phyloP scores from a whole-genome alignment of 192 early-diverging fungal genomes.

The Funneliformis mosseae region DNA sequence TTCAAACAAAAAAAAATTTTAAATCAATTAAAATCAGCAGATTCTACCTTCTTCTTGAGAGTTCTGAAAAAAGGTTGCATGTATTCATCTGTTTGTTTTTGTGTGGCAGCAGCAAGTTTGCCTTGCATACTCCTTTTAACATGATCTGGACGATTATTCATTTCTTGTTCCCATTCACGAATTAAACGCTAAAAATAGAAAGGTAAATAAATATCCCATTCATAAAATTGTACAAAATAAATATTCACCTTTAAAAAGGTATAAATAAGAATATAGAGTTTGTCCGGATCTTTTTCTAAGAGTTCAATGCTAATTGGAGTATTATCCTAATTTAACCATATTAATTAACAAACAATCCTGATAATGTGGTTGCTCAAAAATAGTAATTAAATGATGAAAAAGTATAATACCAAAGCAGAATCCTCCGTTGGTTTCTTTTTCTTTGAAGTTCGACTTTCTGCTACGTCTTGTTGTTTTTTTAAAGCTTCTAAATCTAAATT shows the following conservation, averaged over 20 bases:
- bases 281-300: constrained; percentile 77
- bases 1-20: neutral
- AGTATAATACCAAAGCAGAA: constrained; percentile 49
- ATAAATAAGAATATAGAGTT: constrained; percentile 69
- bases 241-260: constrained; percentile 73
- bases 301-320: constrained; percentile 69
- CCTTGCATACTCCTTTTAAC: constrained; percentile 78
- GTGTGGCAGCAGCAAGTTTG: constrained; percentile 79
- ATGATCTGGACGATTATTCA: constrained; percentile 77
- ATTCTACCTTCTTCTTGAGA: constrained; percentile 65
- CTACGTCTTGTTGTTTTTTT: constrained; percentile 55
- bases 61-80: constrained; percentile 89
- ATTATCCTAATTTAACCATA: constrained; percentile 59
- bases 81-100: constrained; percentile 85
- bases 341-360: neutral
- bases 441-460: constrained; percentile 48
- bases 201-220: neutral
- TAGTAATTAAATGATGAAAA: neutral
- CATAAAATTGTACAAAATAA: neutral
- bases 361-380: neutral
- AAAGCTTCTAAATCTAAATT: constrained; percentile 78
- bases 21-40: neutral
- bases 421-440: constrained; percentile 52
- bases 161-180: constrained; percentile 82
- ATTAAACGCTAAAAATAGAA: constrained; percentile 58